These are phyloP conservation scores for Rhizopus delemar DNA, from an alignment of 371 early-diverging fungal species.

Conservation along the genomic window DNA sequence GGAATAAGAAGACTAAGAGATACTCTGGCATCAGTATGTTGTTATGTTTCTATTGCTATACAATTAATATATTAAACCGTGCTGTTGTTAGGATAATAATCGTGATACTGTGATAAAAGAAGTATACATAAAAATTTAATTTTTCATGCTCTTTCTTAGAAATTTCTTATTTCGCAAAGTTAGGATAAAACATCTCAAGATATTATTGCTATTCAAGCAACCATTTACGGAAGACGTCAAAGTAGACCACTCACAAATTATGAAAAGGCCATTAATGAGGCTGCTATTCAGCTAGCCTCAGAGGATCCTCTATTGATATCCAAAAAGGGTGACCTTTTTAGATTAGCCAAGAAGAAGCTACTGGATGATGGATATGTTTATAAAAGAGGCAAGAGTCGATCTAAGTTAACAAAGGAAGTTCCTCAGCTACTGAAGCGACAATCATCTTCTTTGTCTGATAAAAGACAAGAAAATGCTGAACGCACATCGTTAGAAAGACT, in stretches of 20 bases:
- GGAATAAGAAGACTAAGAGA: conserved; percentile 40
- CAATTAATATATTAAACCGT: too few species aligned
- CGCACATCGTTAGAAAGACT: conserved; percentile 42
- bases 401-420: conserved; percentile 47
- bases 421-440: conserved; percentile 20
- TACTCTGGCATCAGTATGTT: not conserved
- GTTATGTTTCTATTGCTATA: not conserved
- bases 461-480: conserved; percentile 53
- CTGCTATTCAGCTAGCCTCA: conserved; percentile 53
- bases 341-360: conserved; percentile 57
- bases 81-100: too few species aligned
- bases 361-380: conserved; percentile 58
- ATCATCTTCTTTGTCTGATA: conserved; percentile 3
- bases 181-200: conserved; percentile 23
- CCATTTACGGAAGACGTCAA: conserved; percentile 58
- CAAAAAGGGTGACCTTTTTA: conserved; percentile 53
- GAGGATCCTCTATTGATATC: conserved; percentile 50
- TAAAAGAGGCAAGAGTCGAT: conserved; percentile 62
- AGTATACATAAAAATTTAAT: conserved; percentile 5
- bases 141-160: conserved; percentile 1
- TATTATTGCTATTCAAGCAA: conserved; percentile 51
- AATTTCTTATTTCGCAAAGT: not conserved
- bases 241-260: conserved; percentile 54
- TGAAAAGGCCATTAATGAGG: conserved; percentile 60
- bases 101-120: not conserved